These are phyloP conservation scores for Cladosporium halotolerans DNA, from an alignment of 2,329 filamentous ascomycete genomes.

Conservation along the genomic window DNA sequence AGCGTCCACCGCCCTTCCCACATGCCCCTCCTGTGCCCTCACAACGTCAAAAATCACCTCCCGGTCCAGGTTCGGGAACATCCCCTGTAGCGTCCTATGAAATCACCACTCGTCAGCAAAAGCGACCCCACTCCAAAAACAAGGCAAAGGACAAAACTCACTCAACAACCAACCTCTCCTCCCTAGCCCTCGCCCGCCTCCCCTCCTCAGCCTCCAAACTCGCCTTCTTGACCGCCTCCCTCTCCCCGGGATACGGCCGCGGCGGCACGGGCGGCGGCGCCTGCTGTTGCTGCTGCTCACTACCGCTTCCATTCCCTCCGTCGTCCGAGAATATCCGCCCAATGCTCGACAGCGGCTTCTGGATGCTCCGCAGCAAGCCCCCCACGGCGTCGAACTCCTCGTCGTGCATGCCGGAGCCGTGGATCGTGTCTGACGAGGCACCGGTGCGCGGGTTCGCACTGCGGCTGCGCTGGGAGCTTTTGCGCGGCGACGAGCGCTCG, in stretches of 20 bases:
- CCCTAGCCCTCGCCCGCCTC: slow-evolving; percentile 69
- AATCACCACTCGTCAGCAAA: slow-evolving; percentile 11
- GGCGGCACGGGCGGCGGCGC: slow-evolving; percentile 23
- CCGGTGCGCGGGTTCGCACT: neutral
- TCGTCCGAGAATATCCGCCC: slow-evolving; percentile 89
- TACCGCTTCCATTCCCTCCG: slow-evolving; percentile 20
- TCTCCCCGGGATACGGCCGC: slow-evolving; percentile 45
- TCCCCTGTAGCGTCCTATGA: slow-evolving; percentile 68
- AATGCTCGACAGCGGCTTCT: slow-evolving; percentile 83
- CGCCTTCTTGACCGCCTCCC: slow-evolving; percentile 82
- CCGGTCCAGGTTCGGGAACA: slow-evolving; percentile 93
- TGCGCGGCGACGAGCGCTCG: slow-evolving; percentile 53
- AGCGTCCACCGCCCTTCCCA: slow-evolving; percentile 43
- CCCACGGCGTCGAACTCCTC: slow-evolving; percentile 65
- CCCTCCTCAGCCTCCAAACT: slow-evolving; percentile 87
- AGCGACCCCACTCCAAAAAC: neutral
- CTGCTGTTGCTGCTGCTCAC: slow-evolving; percentile 18
- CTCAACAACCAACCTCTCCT: slow-evolving; percentile 88
- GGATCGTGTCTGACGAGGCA: slow-evolving; percentile 1
- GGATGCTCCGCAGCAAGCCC: slow-evolving; percentile 81
- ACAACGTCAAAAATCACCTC: slow-evolving; percentile 97
- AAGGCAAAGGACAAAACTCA: slow-evolving; percentile 26
- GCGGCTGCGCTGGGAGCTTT: slow-evolving; percentile 47
- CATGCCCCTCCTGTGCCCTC: slow-evolving; percentile 79
- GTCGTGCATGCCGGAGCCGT: slow-evolving; percentile 16